Conservation (phyloP, 345 rosid species). For the Hypericum androsaemum region DNA sequence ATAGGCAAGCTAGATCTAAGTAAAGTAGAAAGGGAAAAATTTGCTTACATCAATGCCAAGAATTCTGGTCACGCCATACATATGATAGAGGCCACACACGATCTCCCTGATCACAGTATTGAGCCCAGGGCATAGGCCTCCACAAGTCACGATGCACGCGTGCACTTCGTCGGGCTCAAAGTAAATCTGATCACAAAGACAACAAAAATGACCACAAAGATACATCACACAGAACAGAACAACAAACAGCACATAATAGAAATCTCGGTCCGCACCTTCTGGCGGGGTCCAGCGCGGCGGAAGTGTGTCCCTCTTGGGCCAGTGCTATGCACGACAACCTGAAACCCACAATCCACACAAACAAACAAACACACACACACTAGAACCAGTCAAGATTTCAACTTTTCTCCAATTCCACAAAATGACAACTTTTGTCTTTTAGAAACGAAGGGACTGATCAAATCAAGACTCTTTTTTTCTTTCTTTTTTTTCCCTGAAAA, state of each 20-base stretch:
- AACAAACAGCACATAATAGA: background rate
- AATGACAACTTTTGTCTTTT: no score
- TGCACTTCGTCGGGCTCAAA: slow-evolving; percentile 29
- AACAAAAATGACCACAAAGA: background rate
- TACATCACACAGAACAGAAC: background rate
- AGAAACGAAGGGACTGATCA: no score
- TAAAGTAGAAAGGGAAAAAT: background rate
- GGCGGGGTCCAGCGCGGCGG: slow-evolving; percentile 41
- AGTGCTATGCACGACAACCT: slow-evolving; percentile 29
- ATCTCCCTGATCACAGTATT: slow-evolving; percentile 41
- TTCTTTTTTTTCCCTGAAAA: no score
- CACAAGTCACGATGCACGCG: slow-evolving; percentile 40
- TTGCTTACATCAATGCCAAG: slow-evolving; percentile 35
- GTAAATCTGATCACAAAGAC: slow-evolving; percentile 22
- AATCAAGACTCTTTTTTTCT: no score
- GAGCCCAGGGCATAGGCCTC: slow-evolving; percentile 39
- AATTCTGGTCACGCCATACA: slow-evolving; percentile 32
- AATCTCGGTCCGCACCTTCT: slow-evolving; percentile 17
- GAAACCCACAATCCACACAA: no score
- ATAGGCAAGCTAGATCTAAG: no score
- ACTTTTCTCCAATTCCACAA: no score
- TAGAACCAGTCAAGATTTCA: no score
- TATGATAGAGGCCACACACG: slow-evolving; percentile 33
- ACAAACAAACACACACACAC: no score
- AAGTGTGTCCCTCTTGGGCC: slow-evolving; percentile 32